phyloP scores from a whole-genome alignment of 805 yeast genomes.

The Sugiyamaella marilandica region DNA sequence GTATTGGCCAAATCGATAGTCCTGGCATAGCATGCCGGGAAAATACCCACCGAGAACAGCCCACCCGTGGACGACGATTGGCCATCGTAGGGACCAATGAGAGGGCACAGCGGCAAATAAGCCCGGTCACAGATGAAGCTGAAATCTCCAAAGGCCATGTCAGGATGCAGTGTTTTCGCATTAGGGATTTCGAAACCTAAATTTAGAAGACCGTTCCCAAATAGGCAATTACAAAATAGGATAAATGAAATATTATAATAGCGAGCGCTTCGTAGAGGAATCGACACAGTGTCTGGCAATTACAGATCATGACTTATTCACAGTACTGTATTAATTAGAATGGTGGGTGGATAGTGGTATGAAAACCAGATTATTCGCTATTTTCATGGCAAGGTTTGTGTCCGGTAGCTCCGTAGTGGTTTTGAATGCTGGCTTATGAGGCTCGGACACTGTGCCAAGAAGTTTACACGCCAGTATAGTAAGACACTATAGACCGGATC shows the following conservation, averaged over 20 bases:
- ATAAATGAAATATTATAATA: too few species aligned
- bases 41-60: constrained; percentile 47
- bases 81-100: constrained; percentile 49
- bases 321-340: neutral
- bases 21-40: constrained; percentile 79
- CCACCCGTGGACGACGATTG: constrained; percentile 16
- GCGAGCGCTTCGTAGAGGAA: too few species aligned
- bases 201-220: neutral
- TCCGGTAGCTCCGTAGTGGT: too few species aligned
- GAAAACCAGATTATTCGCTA: neutral
- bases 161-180: neutral
- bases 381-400: too few species aligned
- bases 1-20: constrained; percentile 87
- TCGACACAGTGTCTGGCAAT: neutral
- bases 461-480: too few species aligned
- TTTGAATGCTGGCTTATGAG: too few species aligned
- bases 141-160: constrained; percentile 67
- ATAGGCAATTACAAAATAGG: neutral
- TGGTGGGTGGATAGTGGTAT: neutral
- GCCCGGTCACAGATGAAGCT: constrained; percentile 57
- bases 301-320: neutral
- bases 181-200: neutral
- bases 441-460: too few species aligned
- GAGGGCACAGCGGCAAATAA: constrained; percentile 76
- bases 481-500: too few species aligned